These are phyloP conservation scores for Tetradesmus lagerheimii DNA, from an alignment of 139 green algal genomes.

Conservation along the genomic window DNA sequence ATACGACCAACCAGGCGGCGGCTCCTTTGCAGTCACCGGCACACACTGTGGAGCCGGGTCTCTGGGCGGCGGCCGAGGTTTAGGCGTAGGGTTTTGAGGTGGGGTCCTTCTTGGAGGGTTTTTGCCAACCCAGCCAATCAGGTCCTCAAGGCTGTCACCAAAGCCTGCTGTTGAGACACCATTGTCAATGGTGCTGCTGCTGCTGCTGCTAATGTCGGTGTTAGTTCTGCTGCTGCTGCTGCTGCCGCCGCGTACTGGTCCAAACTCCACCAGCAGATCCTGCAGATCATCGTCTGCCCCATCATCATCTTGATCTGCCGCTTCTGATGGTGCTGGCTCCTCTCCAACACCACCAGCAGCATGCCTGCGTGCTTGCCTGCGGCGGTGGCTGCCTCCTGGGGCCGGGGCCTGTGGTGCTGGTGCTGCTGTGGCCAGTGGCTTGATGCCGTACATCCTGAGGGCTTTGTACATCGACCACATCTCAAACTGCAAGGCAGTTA, in stretches of 20 bases:
- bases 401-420: too few species aligned
- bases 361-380: neutral
- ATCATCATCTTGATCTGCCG: neutral
- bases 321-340: neutral
- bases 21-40: neutral
- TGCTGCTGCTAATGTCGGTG: neutral
- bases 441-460: neutral
- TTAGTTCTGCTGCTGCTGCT: neutral
- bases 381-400: too few species aligned
- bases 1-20: neutral
- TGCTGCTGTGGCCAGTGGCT: neutral
- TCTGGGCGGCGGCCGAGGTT: neutral
- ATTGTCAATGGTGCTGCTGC: neutral
- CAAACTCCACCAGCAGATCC: too few species aligned
- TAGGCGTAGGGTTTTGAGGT: neutral
- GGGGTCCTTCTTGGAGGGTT: neutral
- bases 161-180: neutral
- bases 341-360: too few species aligned
- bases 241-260: neutral
- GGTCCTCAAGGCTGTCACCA: neutral
- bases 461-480: neutral
- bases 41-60: neutral
- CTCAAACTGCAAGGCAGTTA: neutral
- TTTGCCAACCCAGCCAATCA: neutral
- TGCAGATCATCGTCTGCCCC: too few species aligned